Base-by-base conservation (phyloP, 352 stramenopile genomes). In the Pythium sp. region DNA sequence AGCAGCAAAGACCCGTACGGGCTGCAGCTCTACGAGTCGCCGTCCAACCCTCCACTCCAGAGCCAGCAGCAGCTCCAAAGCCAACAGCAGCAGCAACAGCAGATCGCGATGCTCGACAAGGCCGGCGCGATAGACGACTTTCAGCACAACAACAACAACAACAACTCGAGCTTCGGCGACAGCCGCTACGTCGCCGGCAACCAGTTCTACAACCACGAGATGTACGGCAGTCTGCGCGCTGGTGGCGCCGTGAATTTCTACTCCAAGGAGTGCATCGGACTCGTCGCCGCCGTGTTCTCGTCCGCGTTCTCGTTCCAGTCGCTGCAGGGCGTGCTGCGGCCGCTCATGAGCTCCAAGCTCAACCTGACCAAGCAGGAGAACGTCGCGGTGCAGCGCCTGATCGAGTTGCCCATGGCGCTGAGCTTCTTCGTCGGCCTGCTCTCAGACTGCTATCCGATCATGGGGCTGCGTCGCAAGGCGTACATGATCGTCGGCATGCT, bases 401-500 rank as follows among this genome's bases (percentile, higher is more conserved):
- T 96, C 32, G 78, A 95, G 56, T 71, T 98, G 56, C 90, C 92
- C 43, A 96, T 93, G 84, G 84, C 80, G 9, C 81, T 97, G 49
- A 96, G 91, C 75, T 91, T 97, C 49, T 75, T 97, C 18, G 81
- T 97, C 46, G 92, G 92, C 41, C 75, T 98, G 14, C 66, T 97
- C 20, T 95, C 82, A 28, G 91, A 98, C 70, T 96, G 81, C 61
- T 93, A 95, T 64, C 92, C 93, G 41, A 94, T 97, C 75, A 88
- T 90, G 76, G 90, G 91, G 1, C 79, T 93, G 28, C 91, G 86
- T n/a, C 82, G 91, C 55, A 97, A 97, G 76, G 84, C 84, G 18
- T 98, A 97, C 76, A 96, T 97, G 77, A 84, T 96, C 38, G 63
- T 94, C 32, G 92, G 91, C 34, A 72, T 73, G 49, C 64, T 55